These are phyloP conservation scores for Pythium rhizo-oryzae DNA, from an alignment of 352 stramenopile genomes.

Conservation along the genomic window DNA sequence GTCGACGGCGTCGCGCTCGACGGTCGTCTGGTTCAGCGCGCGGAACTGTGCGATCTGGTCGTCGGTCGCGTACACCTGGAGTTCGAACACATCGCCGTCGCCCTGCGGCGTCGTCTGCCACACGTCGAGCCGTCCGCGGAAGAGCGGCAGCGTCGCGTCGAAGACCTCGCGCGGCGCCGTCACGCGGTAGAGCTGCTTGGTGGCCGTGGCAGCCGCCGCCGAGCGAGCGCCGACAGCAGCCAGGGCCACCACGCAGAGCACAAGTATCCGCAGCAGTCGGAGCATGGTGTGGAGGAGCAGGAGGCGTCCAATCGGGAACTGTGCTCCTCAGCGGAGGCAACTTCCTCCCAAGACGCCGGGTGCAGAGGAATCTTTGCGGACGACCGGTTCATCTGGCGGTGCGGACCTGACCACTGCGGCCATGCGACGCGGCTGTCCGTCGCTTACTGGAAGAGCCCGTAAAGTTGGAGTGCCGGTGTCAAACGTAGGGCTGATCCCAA, in stretches of 20 bases:
- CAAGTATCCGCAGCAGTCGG: too few relatives aligned
- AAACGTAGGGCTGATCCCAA: background rate
- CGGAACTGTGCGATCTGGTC: conserved; percentile 13
- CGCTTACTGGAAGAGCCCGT: background rate
- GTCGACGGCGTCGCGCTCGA: conserved; percentile 21
- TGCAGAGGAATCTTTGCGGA: background rate
- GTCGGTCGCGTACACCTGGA: conserved; percentile 26
- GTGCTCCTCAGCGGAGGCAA: background rate
- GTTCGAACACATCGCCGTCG: conserved; percentile 13
- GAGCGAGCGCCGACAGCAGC: too few relatives aligned
- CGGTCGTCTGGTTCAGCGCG: conserved; percentile 9
- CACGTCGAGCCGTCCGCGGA: conserved; percentile 26
- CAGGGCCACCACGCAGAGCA: too few relatives aligned
- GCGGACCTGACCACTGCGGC: background rate
- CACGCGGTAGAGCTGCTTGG: conserved; percentile 38
- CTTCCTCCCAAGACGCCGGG: background rate
- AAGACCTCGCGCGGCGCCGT: conserved; percentile 29
- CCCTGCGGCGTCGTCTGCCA: conserved; percentile 8
- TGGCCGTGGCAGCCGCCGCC: too few relatives aligned
- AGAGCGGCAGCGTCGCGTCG: conserved; percentile 13
- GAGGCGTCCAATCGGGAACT: conserved; percentile 18
- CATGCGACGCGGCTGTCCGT: background rate
- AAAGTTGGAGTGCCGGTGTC: background rate
- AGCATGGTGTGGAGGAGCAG: background rate
- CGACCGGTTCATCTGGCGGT: background rate